These are phyloP conservation scores for Mimosa bimucronata DNA, from an alignment of 306 rosid species.

Conservation along the genomic window DNA sequence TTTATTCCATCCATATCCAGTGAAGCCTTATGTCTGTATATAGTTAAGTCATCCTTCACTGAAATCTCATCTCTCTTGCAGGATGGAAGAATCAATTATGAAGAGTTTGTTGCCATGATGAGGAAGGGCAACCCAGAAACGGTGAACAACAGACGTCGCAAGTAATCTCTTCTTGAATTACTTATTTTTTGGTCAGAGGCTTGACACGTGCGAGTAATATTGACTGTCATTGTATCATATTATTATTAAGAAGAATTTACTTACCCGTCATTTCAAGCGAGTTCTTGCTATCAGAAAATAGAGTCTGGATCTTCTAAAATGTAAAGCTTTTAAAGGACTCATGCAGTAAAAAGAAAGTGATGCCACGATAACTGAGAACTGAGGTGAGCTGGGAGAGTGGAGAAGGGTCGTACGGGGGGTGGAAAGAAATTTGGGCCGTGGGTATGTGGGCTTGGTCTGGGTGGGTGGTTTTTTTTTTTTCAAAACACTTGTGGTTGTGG, in stretches of 20 bases:
- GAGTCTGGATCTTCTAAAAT: background rate
- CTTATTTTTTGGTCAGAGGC: background rate
- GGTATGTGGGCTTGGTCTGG: no score
- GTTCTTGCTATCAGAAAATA: background rate
- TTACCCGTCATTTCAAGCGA: background rate
- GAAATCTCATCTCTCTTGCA: conserved; percentile 32
- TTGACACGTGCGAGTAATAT: conserved; percentile 4
- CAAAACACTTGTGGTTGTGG: no score
- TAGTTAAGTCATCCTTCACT: background rate
- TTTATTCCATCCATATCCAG: background rate
- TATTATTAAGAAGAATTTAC: background rate
- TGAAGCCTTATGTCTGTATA: background rate
- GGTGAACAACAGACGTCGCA: conserved; percentile 15
- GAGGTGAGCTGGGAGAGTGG: no score
- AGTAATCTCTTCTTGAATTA: background rate
- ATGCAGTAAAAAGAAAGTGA: background rate
- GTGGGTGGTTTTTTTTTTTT: no score
- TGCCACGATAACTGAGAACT: background rate
- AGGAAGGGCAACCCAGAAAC: conserved; percentile 82
- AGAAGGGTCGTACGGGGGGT: no score
- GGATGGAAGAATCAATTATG: conserved; percentile 95
- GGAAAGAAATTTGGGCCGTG: no score
- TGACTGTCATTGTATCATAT: background rate
- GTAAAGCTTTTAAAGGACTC: background rate
- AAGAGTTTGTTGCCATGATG: conserved; percentile 95